Conservation (phyloP, 495 filamentous ascomycete genomes). For the Gamarada debralockiae region DNA sequence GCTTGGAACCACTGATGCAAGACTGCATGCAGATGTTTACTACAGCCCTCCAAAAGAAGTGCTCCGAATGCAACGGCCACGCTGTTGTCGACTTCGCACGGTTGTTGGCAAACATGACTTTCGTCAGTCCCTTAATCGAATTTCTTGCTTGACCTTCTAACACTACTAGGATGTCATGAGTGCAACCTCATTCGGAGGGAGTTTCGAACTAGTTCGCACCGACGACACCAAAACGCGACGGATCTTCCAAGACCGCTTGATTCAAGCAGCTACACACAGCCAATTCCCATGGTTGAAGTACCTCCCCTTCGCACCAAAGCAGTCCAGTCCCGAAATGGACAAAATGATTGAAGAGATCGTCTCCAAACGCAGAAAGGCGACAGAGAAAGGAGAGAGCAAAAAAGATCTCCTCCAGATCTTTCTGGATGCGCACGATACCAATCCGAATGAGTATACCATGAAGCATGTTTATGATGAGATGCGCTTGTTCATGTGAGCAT, state of each 20-base stretch:
- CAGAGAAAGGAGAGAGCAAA: conserved; percentile 3
- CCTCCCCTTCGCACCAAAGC: conserved; percentile 5
- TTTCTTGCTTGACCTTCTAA: not conserved
- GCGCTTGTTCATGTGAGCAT: conserved; percentile 21
- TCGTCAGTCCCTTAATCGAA: not conserved
- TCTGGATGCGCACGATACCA: conserved; percentile 12
- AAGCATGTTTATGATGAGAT: conserved; percentile 18
- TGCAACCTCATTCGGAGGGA: conserved; percentile 15
- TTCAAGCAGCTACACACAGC: conserved; percentile 6
- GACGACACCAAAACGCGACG: conserved; percentile 10
- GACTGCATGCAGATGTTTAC: conserved; percentile 12
- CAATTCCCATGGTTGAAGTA: conserved; percentile 17
- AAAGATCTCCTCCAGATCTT: conserved; percentile 22
- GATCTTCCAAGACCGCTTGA: conserved; percentile 4
- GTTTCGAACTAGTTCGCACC: conserved; percentile 10
- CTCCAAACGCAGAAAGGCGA: conserved; percentile 4
- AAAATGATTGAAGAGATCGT: conserved; percentile 4
- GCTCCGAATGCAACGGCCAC: not conserved
- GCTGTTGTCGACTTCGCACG: conserved; percentile 9
- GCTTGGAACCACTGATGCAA: conserved; percentile 13
- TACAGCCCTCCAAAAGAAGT: conserved; percentile 3
- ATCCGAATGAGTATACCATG: conserved; percentile 15
- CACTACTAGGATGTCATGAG: conserved; percentile 16
- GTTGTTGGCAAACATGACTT: conserved; percentile 13
- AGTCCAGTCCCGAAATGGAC: not conserved